Evolutionary conservation across 2,329 filamentous ascomycete genomes (phyloP).

Genomic region (Dissoconium aciculare): DNA sequence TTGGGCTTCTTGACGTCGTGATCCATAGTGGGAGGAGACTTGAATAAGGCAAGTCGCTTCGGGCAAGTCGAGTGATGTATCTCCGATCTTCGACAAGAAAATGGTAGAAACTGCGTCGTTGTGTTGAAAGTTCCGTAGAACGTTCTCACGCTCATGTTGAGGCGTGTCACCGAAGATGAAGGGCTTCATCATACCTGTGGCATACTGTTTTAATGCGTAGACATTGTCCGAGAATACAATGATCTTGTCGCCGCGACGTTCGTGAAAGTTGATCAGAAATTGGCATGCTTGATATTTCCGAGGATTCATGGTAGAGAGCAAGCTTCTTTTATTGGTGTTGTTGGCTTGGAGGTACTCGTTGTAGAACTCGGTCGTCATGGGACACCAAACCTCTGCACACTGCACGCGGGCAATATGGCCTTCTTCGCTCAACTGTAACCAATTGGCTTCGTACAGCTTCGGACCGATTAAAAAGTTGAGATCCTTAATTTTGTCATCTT

Average conservation of each 20-base stretch:
- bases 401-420: constrained; percentile 95
- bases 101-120: constrained; percentile 82
- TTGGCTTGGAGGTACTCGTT: constrained; percentile 65
- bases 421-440: constrained; percentile 96
- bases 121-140: constrained; percentile 89
- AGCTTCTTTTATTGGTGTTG: constrained; percentile 48
- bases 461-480: constrained; percentile 94
- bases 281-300: constrained; percentile 94
- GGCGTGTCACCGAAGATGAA: constrained; percentile 84
- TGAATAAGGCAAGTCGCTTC: constrained; percentile 95
- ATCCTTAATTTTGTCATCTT: constrained; percentile 97
- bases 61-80: constrained; percentile 91
- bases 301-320: constrained; percentile 94
- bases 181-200: constrained; percentile 66
- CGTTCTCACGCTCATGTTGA: constrained; percentile 69
- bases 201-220: constrained; percentile 77
- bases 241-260: constrained; percentile 86
- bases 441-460: constrained; percentile 96
- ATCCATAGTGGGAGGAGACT: constrained; percentile 94
- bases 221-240: constrained; percentile 98
- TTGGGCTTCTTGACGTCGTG: constrained; percentile 89
- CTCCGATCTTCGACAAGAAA: constrained; percentile 93
- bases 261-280: constrained; percentile 96
- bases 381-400: constrained; percentile 97
- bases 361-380: constrained; percentile 98